Conservation (phyloP, 257 asterid genomes). For the Buddleja alternifolia region DNA sequence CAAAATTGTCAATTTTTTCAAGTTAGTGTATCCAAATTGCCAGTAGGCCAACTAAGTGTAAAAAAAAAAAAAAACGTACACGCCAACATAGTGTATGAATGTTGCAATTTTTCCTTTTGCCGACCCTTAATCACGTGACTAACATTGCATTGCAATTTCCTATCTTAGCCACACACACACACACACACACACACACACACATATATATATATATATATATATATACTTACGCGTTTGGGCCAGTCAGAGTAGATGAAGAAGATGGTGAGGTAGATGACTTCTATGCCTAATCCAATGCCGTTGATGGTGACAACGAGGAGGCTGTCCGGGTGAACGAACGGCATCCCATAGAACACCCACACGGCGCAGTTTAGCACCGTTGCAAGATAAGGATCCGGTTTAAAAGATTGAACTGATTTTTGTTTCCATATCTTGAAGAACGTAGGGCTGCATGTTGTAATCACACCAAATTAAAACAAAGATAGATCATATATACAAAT, state of each 20-base stretch:
- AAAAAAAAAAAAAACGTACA: no score
- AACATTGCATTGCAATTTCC: no score
- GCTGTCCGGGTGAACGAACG: slow-evolving; percentile 47
- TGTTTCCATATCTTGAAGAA: slow-evolving; percentile 47
- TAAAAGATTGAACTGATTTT: slow-evolving; percentile 58
- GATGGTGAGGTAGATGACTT: slow-evolving; percentile 29
- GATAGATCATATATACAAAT: neutral
- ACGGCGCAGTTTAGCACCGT: slow-evolving; percentile 48
- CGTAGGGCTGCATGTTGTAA: slow-evolving; percentile 57
- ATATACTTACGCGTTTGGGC: slow-evolving; percentile 35
- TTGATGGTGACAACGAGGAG: slow-evolving; percentile 52
- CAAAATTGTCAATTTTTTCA: no score
- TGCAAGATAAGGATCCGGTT: slow-evolving; percentile 53
- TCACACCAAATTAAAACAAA: neutral
- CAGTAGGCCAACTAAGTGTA: no score
- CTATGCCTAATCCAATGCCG: slow-evolving; percentile 41
- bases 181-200: no score
- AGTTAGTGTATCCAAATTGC: no score
- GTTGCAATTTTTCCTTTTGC: no score
- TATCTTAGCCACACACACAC: no score
- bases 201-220: no score
- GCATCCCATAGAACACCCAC: slow-evolving; percentile 63
- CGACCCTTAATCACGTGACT: no score
- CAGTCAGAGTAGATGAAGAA: slow-evolving; percentile 42
- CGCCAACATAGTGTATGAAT: no score